Conservation (phyloP, 306 rosid species). For the Cucurbita argyrosperma region DNA sequence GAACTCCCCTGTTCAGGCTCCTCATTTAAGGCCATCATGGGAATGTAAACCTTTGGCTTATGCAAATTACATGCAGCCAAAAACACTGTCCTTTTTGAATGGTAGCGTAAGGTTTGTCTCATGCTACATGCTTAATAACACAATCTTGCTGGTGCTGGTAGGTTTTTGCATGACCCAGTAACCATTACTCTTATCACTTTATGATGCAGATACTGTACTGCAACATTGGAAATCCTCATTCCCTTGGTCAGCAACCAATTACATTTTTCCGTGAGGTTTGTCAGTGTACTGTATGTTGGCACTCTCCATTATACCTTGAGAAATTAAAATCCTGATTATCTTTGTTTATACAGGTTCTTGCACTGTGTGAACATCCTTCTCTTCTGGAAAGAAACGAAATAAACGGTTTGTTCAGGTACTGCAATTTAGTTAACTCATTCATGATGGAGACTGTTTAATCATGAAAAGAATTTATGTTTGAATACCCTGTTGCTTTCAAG, state of each 20-base stretch:
- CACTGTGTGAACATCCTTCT: constrained; percentile 75
- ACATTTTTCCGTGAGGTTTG: constrained; percentile 94
- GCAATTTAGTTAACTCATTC: background rate
- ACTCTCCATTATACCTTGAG: background rate
- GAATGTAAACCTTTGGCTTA: background rate
- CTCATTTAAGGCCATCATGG: background rate
- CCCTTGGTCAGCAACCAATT: constrained; percentile 84
- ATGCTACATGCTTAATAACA: background rate
- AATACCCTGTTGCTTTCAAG: background rate
- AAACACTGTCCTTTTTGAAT: background rate
- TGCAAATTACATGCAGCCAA: background rate
- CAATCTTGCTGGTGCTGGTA: background rate
- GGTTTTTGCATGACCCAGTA: background rate
- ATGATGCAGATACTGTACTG: constrained; percentile 64
- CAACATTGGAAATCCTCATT: constrained; percentile 95
- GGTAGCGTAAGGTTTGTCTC: background rate
- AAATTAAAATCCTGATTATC: constrained; percentile 9
- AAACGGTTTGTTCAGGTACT: constrained; percentile 84
- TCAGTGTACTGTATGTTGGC: constrained; percentile 4
- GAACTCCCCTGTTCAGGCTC: background rate
- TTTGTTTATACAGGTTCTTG: constrained; percentile 48
- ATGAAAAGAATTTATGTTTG: background rate
- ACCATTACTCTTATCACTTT: background rate
- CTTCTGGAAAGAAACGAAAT: constrained; percentile 69
- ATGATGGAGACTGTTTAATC: background rate